phyloP scores from a whole-genome alignment of 805 yeast genomes.

The Yamadazyma kitorensis region DNA sequence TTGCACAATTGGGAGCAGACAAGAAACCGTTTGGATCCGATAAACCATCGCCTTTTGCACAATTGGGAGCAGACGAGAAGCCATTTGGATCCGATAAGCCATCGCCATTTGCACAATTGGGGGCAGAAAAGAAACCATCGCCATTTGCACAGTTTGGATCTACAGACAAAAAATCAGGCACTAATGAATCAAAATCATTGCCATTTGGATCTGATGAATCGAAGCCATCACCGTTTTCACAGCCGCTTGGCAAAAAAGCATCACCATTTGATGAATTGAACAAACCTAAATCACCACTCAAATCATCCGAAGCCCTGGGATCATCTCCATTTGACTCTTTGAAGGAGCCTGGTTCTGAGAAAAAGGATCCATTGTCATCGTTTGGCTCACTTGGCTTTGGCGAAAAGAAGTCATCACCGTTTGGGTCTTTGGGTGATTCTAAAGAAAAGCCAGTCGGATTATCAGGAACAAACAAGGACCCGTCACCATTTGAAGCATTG shows the following conservation, averaged over 20 bases:
- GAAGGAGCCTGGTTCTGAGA: too few species aligned
- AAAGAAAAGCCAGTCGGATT: too few species aligned
- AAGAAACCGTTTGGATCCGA: background rate
- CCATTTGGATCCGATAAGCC: slow-evolving; percentile 1
- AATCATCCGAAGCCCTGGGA: too few species aligned
- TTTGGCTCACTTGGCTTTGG: too few species aligned
- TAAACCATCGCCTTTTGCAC: slow-evolving; percentile 3
- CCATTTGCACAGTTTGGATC: slow-evolving; percentile 10
- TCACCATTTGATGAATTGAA: background rate
- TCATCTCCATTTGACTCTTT: too few species aligned
- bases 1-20: background rate
- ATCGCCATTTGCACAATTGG: slow-evolving; percentile 8
- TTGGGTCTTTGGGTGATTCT: too few species aligned
- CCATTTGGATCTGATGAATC: slow-evolving; percentile 9
- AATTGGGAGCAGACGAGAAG: background rate
- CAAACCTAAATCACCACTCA: too few species aligned
- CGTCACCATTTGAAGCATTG: background rate
- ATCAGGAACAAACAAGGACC: background rate
- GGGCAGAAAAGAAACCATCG: slow-evolving; percentile 1
- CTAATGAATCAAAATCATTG: slow-evolving; percentile 3
- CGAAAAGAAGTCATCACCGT: slow-evolving; percentile 9
- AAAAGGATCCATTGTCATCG: too few species aligned
- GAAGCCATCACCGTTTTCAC: slow-evolving; percentile 3
- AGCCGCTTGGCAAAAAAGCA: slow-evolving; percentile 2
- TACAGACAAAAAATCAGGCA: background rate